phyloP scores from a whole-genome alignment of 225 moss, liverwort and hornwort genomes.

The Pleurozium schreberi region DNA sequence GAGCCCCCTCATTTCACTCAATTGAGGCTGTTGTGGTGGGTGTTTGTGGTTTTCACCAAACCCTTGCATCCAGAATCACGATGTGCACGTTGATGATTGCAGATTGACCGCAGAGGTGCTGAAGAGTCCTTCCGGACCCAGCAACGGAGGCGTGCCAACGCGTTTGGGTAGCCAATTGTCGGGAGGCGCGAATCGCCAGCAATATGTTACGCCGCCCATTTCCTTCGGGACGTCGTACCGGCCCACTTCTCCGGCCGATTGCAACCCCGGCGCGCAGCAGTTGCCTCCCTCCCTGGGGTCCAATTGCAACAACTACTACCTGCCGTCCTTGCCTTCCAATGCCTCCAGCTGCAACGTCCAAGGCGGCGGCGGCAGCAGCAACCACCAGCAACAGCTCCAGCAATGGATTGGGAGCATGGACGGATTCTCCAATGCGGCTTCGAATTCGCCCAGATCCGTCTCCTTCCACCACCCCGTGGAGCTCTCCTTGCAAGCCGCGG shows the following conservation, averaged over 20 bases:
- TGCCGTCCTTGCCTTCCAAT: background rate
- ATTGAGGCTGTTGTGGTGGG: background rate
- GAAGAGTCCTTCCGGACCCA: no score
- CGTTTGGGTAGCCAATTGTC: background rate
- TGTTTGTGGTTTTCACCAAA: background rate
- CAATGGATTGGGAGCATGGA: background rate
- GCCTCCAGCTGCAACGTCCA: background rate
- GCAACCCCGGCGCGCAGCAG: background rate
- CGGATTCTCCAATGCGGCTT: background rate
- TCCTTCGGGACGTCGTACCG: background rate
- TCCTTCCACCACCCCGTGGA: background rate
- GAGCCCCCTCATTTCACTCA: accelerated
- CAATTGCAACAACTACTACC: background rate
- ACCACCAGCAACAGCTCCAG: background rate
- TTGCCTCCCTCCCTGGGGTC: background rate
- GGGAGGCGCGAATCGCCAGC: background rate
- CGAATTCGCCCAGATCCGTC: background rate
- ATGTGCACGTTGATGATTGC: background rate
- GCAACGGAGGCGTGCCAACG: accelerated
- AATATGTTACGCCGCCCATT: background rate
- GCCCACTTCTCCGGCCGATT: background rate
- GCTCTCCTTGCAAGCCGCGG: background rate
- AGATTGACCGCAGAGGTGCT: background rate
- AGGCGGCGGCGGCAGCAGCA: no score
- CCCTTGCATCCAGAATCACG: no score